phyloP scores from a whole-genome alignment of 148 eudicot species.

The Pharnaceum exiguum region DNA sequence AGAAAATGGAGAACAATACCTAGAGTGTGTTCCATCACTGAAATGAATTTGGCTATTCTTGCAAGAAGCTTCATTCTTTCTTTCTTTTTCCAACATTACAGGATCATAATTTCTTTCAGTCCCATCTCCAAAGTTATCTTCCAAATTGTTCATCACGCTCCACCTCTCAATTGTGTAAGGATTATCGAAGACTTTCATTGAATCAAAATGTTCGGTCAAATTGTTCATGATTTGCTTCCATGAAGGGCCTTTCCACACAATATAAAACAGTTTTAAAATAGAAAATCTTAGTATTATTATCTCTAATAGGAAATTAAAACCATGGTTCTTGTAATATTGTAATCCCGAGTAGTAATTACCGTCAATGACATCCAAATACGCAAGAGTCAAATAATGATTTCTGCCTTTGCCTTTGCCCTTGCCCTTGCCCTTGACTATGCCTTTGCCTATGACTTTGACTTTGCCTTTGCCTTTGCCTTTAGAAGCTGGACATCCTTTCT shows the following conservation, averaged over 20 bases:
- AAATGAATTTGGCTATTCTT: slow-evolving; percentile 8
- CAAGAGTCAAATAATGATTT: too few species aligned
- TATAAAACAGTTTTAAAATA: too few species aligned
- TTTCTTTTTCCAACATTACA: slow-evolving; percentile 6
- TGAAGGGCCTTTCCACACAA: not conserved
- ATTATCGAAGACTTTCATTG: slow-evolving; percentile 14
- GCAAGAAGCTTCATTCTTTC: not conserved
- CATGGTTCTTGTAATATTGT: too few species aligned
- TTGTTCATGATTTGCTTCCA: slow-evolving; percentile 6
- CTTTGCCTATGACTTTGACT: too few species aligned
- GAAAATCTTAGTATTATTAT: too few species aligned
- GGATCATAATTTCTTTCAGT: too few species aligned
- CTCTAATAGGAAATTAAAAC: too few species aligned
- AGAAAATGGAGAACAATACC: slow-evolving; percentile 1
- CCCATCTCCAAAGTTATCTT: not conserved
- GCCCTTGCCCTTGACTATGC: too few species aligned
- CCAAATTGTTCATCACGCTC: slow-evolving; percentile 5
- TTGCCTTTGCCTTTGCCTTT: slow-evolving; percentile 14
- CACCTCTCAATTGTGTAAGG: slow-evolving; percentile 16
- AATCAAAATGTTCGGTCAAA: not conserved
- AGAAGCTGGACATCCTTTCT: not conserved
- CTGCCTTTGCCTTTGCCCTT: too few species aligned
- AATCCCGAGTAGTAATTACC: too few species aligned
- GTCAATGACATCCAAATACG: too few species aligned
- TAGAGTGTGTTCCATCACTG: slow-evolving; percentile 3